Base-by-base conservation (phyloP, 495 filamentous ascomycete genomes). In the Neurospora cerealis region DNA sequence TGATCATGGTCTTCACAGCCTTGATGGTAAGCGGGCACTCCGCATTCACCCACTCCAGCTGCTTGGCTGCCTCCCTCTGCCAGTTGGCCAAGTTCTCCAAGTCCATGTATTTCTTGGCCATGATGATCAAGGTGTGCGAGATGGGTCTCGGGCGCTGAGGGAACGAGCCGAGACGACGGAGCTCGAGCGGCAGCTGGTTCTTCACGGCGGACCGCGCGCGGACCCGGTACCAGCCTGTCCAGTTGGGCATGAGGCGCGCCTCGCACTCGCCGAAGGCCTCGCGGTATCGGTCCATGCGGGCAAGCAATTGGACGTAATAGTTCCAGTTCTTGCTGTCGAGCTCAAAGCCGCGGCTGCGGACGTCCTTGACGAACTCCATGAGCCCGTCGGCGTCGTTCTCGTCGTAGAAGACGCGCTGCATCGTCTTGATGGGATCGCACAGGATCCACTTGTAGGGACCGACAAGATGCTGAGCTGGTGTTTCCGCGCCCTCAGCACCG, bases 231-330 rank as follows among this genome's bases (percentile, higher is more conserved):
- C 94, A 97, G 28, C 92, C 92, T 4, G 85, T 85, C 87, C 92
- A 96, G 60, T 87, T 83, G 6, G 87, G 88, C 88, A 95, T 94
- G 72, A 97, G 89, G 40, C 89, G 86, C 15, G 82, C 74, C 81
- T 97, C 94, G 82, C 91, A 94, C 28, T 89, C 75, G 39, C 77
- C 71, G 79, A 96, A 96, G 46, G 93, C 93, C 34, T 81, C 73
- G 34, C 79, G 77, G 73, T 80, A 82, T 36, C 79, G 74, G 44
- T 83, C 79, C 72, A 83, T 73, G 37, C 81, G 77, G 41, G 84
- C 85, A 7, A 91, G 85, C 36, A 77, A 71, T 73, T 86, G 83
- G 72, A 92, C 81, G 75, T 89, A 87, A 69, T 80, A 80, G 79
- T 92, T 92, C 90, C 89, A 91, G 75, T 87, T 89, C 69, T 80